A percentile compares a stretch with the other conserved stretches of the same genome.
Evolutionary conservation across 257 asterid genomes (phyloP).

Genomic region (Echites panduratus): DNA sequence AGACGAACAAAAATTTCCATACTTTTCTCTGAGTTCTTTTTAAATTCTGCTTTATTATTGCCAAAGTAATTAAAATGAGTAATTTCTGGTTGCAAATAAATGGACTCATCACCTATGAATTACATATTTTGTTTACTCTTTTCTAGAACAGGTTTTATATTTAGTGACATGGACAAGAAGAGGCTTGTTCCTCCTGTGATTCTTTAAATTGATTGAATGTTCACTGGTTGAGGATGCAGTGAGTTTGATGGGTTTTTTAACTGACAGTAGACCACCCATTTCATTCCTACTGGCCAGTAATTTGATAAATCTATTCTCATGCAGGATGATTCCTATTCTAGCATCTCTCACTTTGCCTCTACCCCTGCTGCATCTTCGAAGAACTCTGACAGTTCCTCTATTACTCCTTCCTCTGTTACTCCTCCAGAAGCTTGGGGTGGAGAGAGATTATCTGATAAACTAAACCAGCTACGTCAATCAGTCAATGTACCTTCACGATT

Average conservation of each 20-base stretch:
- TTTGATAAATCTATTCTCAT: slow-evolving; percentile 20
- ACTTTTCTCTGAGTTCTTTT: background rate
- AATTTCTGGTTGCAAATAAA: background rate
- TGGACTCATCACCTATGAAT: background rate
- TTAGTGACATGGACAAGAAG: background rate
- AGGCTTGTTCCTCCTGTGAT: background rate
- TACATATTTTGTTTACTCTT: background rate
- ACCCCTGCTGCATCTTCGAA: slow-evolving; percentile 44
- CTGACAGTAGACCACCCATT: background rate
- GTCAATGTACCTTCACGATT: slow-evolving; percentile 64
- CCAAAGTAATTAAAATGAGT: background rate
- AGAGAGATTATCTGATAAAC: slow-evolving; percentile 67
- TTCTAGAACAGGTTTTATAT: background rate
- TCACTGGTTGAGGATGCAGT: background rate
- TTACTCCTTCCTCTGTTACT: slow-evolving; percentile 76
- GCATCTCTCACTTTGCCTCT: slow-evolving; percentile 52
- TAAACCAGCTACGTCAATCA: slow-evolving; percentile 54
- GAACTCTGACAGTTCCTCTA: slow-evolving; percentile 54
- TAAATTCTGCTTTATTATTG: background rate
- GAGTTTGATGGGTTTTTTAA: background rate
- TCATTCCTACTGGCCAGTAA: no score
- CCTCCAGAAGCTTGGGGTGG: slow-evolving; percentile 99
- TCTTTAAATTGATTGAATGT: background rate
- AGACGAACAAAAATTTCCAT: background rate
- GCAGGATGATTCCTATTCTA: slow-evolving; percentile 62